Evolutionary conservation across 352 stramenopile genomes (phyloP), one percentile per base, ranked within the genome.

Genomic region (Globisporangium paddicum): DNA sequence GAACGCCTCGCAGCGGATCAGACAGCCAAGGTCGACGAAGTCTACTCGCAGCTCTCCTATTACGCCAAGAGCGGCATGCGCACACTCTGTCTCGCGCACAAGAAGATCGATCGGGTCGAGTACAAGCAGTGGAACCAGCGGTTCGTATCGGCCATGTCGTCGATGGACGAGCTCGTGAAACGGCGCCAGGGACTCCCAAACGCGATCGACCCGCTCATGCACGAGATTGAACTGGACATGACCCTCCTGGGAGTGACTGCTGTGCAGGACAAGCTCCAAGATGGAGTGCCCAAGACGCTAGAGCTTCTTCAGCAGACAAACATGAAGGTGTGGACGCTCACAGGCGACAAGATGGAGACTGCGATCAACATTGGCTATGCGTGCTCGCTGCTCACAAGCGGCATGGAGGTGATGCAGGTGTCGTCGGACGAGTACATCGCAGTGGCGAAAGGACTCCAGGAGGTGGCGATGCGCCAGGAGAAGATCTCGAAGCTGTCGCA

Each of bases 281-380:
- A 79, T 53, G 93, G 90, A 48, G 93, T 98, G 6, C 88, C 90
- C 13, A 80, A 84, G 55, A 94, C 88, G 23, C 90, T 98, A 21
- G 60, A 79, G 62, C 59, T 89, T 34, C 63, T 98, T 10, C 80
- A 90, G 51, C 66, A 91, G 50, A 93, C 90, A 3, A 90, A 91
- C 32, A 96, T 98, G 51, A 96, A 97, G 56, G 66, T 98, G n/a
- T 98, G 92, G 90, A 96, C 96, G 25, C 80, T 98, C 25, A 98
- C 94, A 2, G 93, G 93, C 18, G 94, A 98, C 72, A 98, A 98
- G 71, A 82, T 93, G 65, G 93, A 98, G 68, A 98, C 94, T 16
- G 94, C 94, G 21, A 89, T 98, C 45, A 98, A 98, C 58, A 98
- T 98, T 67, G 93, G 86, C n/a, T 97, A 96, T 54, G 86, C 89